Conservation (phyloP, 768 basidiomycete species). For the Amanita molliuscula region DNA sequence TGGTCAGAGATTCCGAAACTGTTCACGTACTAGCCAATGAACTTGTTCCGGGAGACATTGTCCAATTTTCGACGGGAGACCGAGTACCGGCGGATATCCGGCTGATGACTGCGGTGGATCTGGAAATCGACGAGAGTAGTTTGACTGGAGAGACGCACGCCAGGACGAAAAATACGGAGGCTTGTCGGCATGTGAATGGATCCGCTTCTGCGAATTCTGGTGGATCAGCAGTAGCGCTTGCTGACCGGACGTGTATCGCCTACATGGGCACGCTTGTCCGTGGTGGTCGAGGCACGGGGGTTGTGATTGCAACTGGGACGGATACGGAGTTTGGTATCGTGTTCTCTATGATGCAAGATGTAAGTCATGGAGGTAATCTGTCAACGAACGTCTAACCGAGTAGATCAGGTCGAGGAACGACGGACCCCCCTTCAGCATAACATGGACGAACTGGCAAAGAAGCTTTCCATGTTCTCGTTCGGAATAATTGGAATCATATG, state of each 20-base stretch:
- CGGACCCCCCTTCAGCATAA: conserved; percentile 85
- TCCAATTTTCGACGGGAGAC: conserved; percentile 85
- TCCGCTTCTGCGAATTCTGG: conserved; percentile 22
- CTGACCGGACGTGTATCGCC: conserved; percentile 79
- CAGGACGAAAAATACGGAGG: conserved; percentile 52
- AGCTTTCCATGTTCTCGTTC: conserved; percentile 83
- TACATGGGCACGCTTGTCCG: conserved; percentile 96
- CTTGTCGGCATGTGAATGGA: conserved; percentile 35
- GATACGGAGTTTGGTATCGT: conserved; percentile 94
- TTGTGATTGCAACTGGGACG: conserved; percentile 81
- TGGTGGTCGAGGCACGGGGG: conserved; percentile 76
- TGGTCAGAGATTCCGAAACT: conserved; percentile 43
- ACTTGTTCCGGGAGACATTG: conserved; percentile 91
- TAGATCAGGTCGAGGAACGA: conserved; percentile 59
- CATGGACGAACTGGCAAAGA: conserved; percentile 96
- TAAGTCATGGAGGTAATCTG: conserved; percentile 19
- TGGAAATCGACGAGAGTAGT: conserved; percentile 94
- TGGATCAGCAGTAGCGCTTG: conserved; percentile 40
- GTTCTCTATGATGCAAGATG: conserved; percentile 98
- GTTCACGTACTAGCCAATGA: conserved; percentile 88
- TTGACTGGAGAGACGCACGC: conserved; percentile 89
- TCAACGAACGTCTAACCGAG: conserved; percentile 22
- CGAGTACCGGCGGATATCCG: conserved; percentile 92
- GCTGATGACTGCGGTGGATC: conserved; percentile 66
- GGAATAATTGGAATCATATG: conserved; percentile 92